Conservation (phyloP, 306 rosid genomes). For the Pterocarpus macrocarpus region DNA sequence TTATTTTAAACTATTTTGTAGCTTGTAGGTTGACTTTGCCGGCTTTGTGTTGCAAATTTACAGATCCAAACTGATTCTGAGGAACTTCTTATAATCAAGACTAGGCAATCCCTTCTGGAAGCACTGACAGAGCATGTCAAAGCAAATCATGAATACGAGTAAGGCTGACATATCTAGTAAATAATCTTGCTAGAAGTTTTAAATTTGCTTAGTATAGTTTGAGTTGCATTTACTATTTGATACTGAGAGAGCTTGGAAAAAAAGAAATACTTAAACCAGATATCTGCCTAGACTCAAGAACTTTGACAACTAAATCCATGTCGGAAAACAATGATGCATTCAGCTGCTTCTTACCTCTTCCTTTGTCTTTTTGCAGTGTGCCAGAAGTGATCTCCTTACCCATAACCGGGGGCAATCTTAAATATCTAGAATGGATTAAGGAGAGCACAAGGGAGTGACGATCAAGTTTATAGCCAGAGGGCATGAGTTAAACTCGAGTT, state of each 20-base stretch:
- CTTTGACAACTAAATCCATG: slow-evolving; percentile 13
- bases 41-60: slow-evolving; percentile 39
- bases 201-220: slow-evolving; percentile 9
- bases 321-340: slow-evolving; percentile 12
- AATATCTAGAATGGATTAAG: slow-evolving; percentile 88
- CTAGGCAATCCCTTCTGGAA: slow-evolving; percentile 90
- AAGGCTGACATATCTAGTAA: slow-evolving; percentile 47
- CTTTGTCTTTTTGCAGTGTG: slow-evolving; percentile 63
- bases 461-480: slow-evolving; percentile 40
- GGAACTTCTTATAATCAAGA: slow-evolving; percentile 90
- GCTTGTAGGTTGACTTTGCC: slow-evolving; percentile 32
- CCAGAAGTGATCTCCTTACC: slow-evolving; percentile 97
- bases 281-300: slow-evolving; percentile 21
- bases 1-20: slow-evolving; percentile 12
- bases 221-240: slow-evolving; percentile 17
- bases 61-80: slow-evolving; percentile 86
- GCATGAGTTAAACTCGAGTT: slow-evolving; percentile 13
- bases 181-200: slow-evolving; percentile 15
- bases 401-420: slow-evolving; percentile 79
- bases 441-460: slow-evolving; percentile 87
- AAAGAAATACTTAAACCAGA: slow-evolving; percentile 26
- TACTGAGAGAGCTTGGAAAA: slow-evolving; percentile 23
- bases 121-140: slow-evolving; percentile 84
- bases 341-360: slow-evolving; percentile 27
- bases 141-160: slow-evolving; percentile 88